A percentile compares a stretch with the other conserved stretches of the same genome.
These are phyloP conservation scores for Flaveria robusta DNA, from an alignment of 129 eudicot genomes.

Conservation along the genomic window DNA sequence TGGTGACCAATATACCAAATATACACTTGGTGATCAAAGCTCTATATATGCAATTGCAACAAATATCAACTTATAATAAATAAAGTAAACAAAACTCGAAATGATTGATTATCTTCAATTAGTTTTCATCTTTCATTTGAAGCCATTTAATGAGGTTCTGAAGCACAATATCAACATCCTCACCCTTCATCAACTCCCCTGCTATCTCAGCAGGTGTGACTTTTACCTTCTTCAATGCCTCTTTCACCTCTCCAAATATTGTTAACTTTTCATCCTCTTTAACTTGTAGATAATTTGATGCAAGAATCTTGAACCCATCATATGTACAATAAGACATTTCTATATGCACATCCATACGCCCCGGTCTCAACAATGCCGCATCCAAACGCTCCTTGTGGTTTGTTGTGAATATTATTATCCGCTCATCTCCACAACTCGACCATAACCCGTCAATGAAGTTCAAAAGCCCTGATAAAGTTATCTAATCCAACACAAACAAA, in stretches of 20 bases:
- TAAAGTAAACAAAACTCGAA: not conserved
- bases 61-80: not conserved
- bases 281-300: slow-evolving; percentile 44
- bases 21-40: not conserved
- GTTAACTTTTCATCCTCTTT: slow-evolving; percentile 34
- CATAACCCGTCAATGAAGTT: slow-evolving; percentile 65
- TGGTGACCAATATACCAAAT: too few species aligned
- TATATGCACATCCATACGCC: slow-evolving; percentile 60
- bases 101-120: not conserved
- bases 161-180: slow-evolving; percentile 38
- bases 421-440: slow-evolving; percentile 63
- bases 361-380: slow-evolving; percentile 54
- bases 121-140: slow-evolving; percentile 20
- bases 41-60: not conserved
- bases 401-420: slow-evolving; percentile 57
- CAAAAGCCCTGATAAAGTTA: slow-evolving; percentile 57
- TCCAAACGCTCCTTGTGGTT: slow-evolving; percentile 55
- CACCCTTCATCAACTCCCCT: slow-evolving; percentile 59
- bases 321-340: slow-evolving; percentile 62
- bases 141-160: slow-evolving; percentile 32
- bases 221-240: slow-evolving; percentile 34
- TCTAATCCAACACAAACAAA: slow-evolving; percentile 22
- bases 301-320: slow-evolving; percentile 48
- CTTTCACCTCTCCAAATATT: slow-evolving; percentile 31
- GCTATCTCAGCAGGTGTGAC: slow-evolving; percentile 63